These are phyloP conservation scores for Colletotrichum sp. DNA, from an alignment of 2,329 filamentous ascomycete genomes.

Conservation along the genomic window DNA sequence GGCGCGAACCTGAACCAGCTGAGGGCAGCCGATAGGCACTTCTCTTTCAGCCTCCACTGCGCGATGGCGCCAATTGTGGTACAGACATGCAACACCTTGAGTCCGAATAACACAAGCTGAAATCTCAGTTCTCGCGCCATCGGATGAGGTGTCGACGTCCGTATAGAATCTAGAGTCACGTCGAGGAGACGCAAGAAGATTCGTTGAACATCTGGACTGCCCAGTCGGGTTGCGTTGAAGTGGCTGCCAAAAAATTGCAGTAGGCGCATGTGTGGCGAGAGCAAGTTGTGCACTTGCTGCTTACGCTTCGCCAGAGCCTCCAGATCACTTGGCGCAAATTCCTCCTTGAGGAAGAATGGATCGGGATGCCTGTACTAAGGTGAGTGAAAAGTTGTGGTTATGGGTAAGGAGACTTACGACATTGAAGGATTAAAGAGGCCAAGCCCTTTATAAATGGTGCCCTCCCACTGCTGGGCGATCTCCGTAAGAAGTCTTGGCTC, in stretches of 20 bases:
- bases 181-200: conserved; percentile 84
- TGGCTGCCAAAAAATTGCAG: conserved; percentile 92
- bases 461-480: conserved; percentile 90
- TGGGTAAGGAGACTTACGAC: conserved; percentile 47
- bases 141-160: conserved; percentile 75
- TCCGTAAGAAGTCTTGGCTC: conserved; percentile 86
- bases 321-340: conserved; percentile 91
- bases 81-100: conserved; percentile 77
- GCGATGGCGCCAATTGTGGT: conserved; percentile 67
- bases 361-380: conserved; percentile 65
- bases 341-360: conserved; percentile 88
- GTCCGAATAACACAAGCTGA: conserved; percentile 81
- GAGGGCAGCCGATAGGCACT: conserved; percentile 83
- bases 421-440: conserved; percentile 82
- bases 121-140: conserved; percentile 92
- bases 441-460: conserved; percentile 75
- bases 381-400: conserved; percentile 30
- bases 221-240: conserved; percentile 90
- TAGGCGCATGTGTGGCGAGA: conserved; percentile 85
- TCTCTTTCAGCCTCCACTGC: conserved; percentile 86
- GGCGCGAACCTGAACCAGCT: conserved; percentile 87
- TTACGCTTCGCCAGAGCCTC: conserved; percentile 75
- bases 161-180: conserved; percentile 77
- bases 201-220: conserved; percentile 80
- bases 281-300: conserved; percentile 78